Evolutionary conservation across 2,329 filamentous ascomycete genomes (phyloP).

Genomic region (Parafenestella ontariensis): DNA sequence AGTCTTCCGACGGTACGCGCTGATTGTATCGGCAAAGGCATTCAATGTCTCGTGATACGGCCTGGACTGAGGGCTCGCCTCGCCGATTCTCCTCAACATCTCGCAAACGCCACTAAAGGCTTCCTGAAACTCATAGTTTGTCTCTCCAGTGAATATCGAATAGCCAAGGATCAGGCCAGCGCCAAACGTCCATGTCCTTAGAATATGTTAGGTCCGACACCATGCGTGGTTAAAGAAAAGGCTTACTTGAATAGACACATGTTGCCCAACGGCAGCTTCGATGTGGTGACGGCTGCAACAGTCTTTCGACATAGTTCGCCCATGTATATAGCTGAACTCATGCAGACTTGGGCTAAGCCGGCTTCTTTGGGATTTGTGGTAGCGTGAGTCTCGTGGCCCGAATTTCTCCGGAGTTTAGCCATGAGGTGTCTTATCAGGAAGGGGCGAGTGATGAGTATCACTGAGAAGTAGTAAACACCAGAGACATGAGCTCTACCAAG

Average conservation of each 20-base stretch:
- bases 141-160: background rate
- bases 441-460: background rate
- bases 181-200: background rate
- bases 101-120: background rate
- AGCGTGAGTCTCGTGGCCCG: background rate
- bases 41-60: background rate
- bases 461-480: background rate
- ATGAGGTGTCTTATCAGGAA: background rate
- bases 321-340: background rate
- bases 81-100: background rate
- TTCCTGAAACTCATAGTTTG: background rate
- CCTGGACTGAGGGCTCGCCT: background rate
- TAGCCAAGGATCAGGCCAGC: background rate
- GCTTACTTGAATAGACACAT: background rate
- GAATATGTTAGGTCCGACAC: background rate
- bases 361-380: background rate
- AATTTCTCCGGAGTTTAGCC: background rate
- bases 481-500: background rate
- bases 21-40: background rate
- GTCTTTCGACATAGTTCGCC: background rate
- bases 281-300: background rate
- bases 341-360: background rate
- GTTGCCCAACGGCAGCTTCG: background rate
- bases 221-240: background rate
- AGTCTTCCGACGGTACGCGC: background rate